A percentile compares a stretch with the other conserved stretches of the same genome.
Evolutionary conservation across 306 rosid species (phyloP).

Genomic region (Rosa persica): DNA sequence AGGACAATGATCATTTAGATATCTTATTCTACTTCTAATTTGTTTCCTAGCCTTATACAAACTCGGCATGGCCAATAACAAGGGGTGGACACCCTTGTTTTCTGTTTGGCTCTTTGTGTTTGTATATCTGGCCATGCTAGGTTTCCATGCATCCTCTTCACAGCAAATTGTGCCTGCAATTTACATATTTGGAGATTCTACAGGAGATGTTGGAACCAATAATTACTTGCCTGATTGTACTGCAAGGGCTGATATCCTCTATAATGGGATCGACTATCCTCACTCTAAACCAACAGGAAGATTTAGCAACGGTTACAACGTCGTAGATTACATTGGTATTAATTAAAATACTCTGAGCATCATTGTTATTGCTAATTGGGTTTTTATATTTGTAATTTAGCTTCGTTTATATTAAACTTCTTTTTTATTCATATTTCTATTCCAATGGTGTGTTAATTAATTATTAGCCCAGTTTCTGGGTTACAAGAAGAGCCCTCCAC

Average conservation of each 20-base stretch:
- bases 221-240: conserved; percentile 5
- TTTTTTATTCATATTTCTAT: neutral
- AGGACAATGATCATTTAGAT: neutral
- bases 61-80: conserved; percentile 2
- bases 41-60: neutral
- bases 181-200: conserved; percentile 29
- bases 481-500: conserved; percentile 25
- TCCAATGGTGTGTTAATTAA: neutral
- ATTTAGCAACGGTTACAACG: conserved; percentile 29
- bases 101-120: neutral
- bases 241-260: conserved; percentile 17
- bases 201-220: conserved; percentile 27
- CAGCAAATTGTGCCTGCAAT: conserved; percentile 10
- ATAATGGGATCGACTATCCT: conserved; percentile 25
- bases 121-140: neutral
- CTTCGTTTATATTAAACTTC: too few relatives aligned
- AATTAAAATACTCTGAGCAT: neutral
- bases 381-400: neutral
- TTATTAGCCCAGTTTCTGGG: conserved; percentile 13
- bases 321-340: conserved; percentile 18
- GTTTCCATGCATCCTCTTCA: neutral
- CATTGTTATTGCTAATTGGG: neutral
- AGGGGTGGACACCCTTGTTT: neutral
- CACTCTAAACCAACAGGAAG: conserved; percentile 23
- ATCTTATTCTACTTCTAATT: neutral